Evolutionary conservation across 306 rosid genomes (phyloP).

Genomic region (Myrica gale): DNA sequence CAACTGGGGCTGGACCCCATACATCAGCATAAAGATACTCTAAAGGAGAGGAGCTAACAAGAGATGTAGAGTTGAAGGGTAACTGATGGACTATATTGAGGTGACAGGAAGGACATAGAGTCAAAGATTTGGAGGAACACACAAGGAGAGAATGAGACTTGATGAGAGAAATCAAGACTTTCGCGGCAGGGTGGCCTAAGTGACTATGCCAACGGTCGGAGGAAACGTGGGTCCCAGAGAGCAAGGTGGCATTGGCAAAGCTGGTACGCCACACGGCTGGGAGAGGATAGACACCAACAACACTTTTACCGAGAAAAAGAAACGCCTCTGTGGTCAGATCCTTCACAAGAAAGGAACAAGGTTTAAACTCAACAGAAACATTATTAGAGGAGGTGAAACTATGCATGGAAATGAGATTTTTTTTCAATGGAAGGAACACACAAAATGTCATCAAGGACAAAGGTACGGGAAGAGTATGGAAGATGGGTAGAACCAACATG

Average conservation of each 20-base stretch:
- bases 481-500: neutral
- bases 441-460: neutral
- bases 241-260: too few relatives aligned
- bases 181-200: too few relatives aligned
- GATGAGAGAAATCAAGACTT: too few relatives aligned
- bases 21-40: neutral
- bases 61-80: neutral
- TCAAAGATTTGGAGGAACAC: too few relatives aligned
- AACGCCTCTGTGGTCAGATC: neutral
- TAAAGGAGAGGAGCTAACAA: neutral
- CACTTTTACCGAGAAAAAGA: neutral
- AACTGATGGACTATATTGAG: neutral
- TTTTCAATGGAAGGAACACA: neutral
- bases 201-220: too few relatives aligned
- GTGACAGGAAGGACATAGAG: too few relatives aligned
- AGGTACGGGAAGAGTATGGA: neutral
- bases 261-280: neutral
- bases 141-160: too few relatives aligned
- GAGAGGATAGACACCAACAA: neutral
- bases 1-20: neutral
- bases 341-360: neutral
- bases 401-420: neutral
- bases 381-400: neutral
- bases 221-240: too few relatives aligned
- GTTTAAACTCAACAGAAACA: slow-evolving; percentile 1